A percentile compares a stretch with the other conserved stretches of the same genome.
phyloP scores from a whole-genome alignment of 2,329 filamentous ascomycete genomes.

The Ustilaginoidea virens region DNA sequence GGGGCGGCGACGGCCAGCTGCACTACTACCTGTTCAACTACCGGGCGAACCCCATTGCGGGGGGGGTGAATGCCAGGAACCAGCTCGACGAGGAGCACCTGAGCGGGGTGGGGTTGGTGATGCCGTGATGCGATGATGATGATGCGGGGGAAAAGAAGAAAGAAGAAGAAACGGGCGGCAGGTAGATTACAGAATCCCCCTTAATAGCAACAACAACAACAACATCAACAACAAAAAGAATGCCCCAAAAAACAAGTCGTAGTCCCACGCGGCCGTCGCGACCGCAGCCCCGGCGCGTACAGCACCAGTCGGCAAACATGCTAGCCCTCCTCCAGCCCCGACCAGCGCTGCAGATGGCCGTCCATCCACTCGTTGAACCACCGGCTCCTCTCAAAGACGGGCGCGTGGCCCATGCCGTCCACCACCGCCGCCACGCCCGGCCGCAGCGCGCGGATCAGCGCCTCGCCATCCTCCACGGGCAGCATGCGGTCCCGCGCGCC shows the following conservation, averaged over 20 bases:
- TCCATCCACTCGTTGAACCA: slow-evolving; percentile 55
- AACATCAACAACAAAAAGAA: no score
- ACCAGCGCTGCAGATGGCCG: no score
- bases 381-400: slow-evolving; percentile 52
- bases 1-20: slow-evolving; percentile 81
- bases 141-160: not conserved
- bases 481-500: slow-evolving; percentile 70
- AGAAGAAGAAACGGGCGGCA: not conserved
- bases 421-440: slow-evolving; percentile 47
- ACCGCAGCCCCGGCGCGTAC: no score
- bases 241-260: no score
- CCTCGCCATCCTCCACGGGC: slow-evolving; percentile 49
- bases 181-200: no score
- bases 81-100: slow-evolving; percentile 60
- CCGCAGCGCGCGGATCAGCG: slow-evolving; percentile 47
- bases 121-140: slow-evolving; percentile 42
- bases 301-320: no score
- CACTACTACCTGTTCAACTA: slow-evolving; percentile 99
- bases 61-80: slow-evolving; percentile 71
- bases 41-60: slow-evolving; percentile 67
- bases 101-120: slow-evolving; percentile 81
- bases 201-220: no score
- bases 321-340: slow-evolving; percentile 39
- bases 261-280: no score
- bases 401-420: slow-evolving; percentile 62